Base-by-base conservation (phyloP, 1,284 basidiomycete genomes). In the Fomitopsis pinicola region DNA sequence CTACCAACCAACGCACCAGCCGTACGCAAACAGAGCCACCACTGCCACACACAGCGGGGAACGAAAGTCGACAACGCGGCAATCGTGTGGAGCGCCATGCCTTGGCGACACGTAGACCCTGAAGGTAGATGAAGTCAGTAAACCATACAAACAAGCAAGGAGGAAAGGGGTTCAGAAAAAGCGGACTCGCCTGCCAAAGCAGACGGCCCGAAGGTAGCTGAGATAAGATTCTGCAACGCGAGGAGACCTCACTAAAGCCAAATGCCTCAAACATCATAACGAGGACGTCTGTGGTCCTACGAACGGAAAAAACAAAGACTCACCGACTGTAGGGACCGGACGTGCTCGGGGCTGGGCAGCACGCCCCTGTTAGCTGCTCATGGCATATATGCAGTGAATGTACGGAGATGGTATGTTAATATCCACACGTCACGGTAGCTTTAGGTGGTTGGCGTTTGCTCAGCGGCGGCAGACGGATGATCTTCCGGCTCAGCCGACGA, bases 201-300 rank as follows among this genome's bases (percentile, higher is more conserved):
- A 72, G 72, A 69, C 74, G 75, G 73, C 71, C 77, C 78, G 80
- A 82, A 83, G 82, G 82, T 83, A 83, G 82, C 83, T 84, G 82
- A 84, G 82, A 81, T 83, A 76, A 63, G 63, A 77, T 83, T 83
- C 82, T 82, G 82, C 82, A 84, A 71, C 70, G 78, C 75, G 75
- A 81, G 81, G 76, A 64, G 67, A 70, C 74, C 82, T 82, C 77
- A 82, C 87, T 91, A 90, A 91, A 91, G 89, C 89, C 89, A 91
- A 91, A 91, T 91, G 89, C 89, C 89, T 91, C 89, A 90, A 90
- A 88, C 89, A 91, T 91, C 89, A 88, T 86, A 64, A 72, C 66
- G 55, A 48, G 64, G 57, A 38, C 30, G 3, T 7, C 30, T 17
- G 8, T 50, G 30, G 33, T 17, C 36, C 12, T 26, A 9, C 17